Percentiles rank a stretch among this genome's conserved stretches.
phyloP scores from a whole-genome alignment of 2,329 filamentous ascomycete species.

The Fusarium xyrophilum region DNA sequence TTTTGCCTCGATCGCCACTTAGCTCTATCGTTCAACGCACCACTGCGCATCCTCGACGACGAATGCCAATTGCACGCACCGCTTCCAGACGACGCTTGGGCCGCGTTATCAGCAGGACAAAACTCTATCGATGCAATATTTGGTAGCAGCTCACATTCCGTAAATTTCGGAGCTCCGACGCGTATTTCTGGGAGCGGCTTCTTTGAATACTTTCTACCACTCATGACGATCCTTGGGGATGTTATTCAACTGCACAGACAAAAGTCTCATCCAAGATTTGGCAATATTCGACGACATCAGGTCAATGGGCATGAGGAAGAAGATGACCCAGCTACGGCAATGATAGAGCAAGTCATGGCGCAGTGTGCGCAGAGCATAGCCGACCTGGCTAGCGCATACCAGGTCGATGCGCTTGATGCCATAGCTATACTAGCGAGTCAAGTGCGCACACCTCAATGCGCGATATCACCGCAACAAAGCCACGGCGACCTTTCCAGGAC shows the following conservation, averaged over 20 bases:
- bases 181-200: not conserved
- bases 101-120: not conserved
- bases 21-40: not conserved
- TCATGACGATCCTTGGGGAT: not conserved
- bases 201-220: not conserved
- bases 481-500: not conserved
- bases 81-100: not conserved
- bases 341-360: not conserved
- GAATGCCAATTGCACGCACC: not conserved
- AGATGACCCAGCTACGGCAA: not conserved
- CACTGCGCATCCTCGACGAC: not conserved
- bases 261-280: not conserved
- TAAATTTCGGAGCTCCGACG: not conserved
- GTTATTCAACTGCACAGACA: not conserved
- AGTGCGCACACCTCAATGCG: not conserved
- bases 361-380: not conserved
- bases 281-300: not conserved
- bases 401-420: not conserved
- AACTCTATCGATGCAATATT: fast-evolving
- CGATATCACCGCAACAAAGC: not conserved
- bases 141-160: not conserved
- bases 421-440: not conserved
- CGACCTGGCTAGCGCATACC: not conserved
- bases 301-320: not conserved
- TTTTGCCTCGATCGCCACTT: not conserved